Conservation (phyloP, 768 basidiomycete genomes). For the Suillus paluster region DNA sequence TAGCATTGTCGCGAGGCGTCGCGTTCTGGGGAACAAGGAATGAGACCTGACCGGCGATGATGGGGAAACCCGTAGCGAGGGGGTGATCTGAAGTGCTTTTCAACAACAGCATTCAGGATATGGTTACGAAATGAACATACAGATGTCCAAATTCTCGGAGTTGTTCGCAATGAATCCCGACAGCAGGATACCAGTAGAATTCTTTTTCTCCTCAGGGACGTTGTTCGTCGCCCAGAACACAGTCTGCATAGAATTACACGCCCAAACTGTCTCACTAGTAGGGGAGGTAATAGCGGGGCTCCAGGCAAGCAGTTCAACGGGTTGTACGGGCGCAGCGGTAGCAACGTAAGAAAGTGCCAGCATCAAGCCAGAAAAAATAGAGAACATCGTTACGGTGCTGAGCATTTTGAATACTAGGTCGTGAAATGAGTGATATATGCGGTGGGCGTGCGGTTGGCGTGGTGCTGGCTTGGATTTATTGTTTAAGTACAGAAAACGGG, state of each 20-base stretch:
- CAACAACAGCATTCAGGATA: slow-evolving; percentile 3
- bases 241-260: slow-evolving; percentile 35
- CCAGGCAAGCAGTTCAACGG: slow-evolving; percentile 40
- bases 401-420: slow-evolving; percentile 25
- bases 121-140: slow-evolving; percentile 37
- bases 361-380: slow-evolving; percentile 37
- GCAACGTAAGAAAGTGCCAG: slow-evolving; percentile 31
- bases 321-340: slow-evolving; percentile 30
- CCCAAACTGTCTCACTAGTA: slow-evolving; percentile 39
- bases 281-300: slow-evolving; percentile 50
- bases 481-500: slow-evolving; percentile 2
- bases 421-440: slow-evolving; percentile 25
- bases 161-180: slow-evolving; percentile 44
- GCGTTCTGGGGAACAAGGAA: slow-evolving; percentile 57
- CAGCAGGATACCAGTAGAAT: slow-evolving; percentile 46
- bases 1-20: slow-evolving; percentile 49
- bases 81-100: slow-evolving; percentile 49
- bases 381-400: slow-evolving; percentile 13
- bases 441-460: slow-evolving; percentile 5
- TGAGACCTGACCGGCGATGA: slow-evolving; percentile 51
- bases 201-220: slow-evolving; percentile 42
- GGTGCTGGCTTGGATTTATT: slow-evolving; percentile 2
- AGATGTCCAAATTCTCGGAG: slow-evolving; percentile 54
- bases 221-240: slow-evolving; percentile 47
- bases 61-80: slow-evolving; percentile 58